phyloP scores from a whole-genome alignment of 202 grass and related monocot species.

The Carex sylvatica region DNA sequence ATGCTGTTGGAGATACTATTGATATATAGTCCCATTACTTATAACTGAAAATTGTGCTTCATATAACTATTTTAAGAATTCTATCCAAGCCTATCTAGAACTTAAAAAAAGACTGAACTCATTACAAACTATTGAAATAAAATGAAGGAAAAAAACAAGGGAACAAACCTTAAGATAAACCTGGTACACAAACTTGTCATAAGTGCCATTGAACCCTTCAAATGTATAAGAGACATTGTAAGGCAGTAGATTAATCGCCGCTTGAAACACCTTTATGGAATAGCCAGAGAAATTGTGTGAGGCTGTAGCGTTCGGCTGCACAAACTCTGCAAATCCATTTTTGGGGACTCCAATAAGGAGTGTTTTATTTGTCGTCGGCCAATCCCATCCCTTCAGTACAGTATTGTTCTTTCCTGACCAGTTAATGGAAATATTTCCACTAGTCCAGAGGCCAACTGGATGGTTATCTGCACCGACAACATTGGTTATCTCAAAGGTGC shows the following conservation, averaged over 20 bases:
- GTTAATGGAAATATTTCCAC: constrained; percentile 19
- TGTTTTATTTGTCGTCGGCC: constrained; percentile 20
- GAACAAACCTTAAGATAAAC: constrained; percentile 59
- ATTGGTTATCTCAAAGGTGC: constrained; percentile 57
- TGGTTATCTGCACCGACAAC: constrained; percentile 19
- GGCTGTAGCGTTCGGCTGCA: background rate
- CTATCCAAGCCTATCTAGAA: no score
- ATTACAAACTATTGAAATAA: background rate
- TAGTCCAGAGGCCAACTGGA: constrained; percentile 48
- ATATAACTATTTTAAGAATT: background rate
- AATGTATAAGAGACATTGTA: constrained; percentile 31
- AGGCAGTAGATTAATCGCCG: constrained; percentile 33
- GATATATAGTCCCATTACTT: background rate
- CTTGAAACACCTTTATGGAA: constrained; percentile 49
- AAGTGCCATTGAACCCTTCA: constrained; percentile 28
- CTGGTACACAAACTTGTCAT: constrained; percentile 61
- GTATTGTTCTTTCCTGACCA: constrained; percentile 40
- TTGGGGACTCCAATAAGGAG: constrained; percentile 54
- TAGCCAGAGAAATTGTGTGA: constrained; percentile 27
- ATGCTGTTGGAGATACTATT: background rate
- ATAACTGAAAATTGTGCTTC: background rate
- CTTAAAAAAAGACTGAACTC: background rate
- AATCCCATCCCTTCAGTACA: constrained; percentile 61
- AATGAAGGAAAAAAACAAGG: constrained; percentile 6
- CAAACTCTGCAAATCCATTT: constrained; percentile 47